Base-by-base conservation (phyloP, 306 rosid genomes). In the Sechiopsis laciniata region DNA sequence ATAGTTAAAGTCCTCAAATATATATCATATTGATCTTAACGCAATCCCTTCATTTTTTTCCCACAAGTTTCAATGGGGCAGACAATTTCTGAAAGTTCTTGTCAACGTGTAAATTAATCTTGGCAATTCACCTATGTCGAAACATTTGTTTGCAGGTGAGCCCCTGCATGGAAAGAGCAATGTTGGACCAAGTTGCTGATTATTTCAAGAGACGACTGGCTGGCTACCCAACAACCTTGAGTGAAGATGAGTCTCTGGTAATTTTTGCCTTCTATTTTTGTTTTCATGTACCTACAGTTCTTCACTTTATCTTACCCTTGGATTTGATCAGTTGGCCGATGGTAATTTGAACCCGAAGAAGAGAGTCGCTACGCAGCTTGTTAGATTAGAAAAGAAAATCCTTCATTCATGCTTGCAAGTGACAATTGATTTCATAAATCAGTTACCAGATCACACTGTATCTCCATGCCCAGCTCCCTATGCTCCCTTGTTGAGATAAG, bases 101-200 rank as follows among this genome's bases (percentile, higher is more conserved):
- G 55, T 67, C 2, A 67, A 20, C 56, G 50, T 14, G 2, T 46
- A 8, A 69, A 69, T n/a, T 0, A 50, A 20, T 20, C 8, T 69
- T 0, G 73, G 42, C 1, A 50, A 48, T 50, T 35, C 72, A 19
- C 73, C 56, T 6, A 66, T 11, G 35, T 13, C 66, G 68, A 74
- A 64, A 64, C 55, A 45, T 67, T 77, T 77, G 29, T 59, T 64
- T 62, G 53, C 81, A 94, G 99, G 87, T 83, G 77, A 91, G 99
- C 78, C 91, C 96, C 45, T 94, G 99, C 81, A 89, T 88, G 99
- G 99, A 94, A 81, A 82, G 88, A 66, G 99, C 97, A 10, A 94
- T 89, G 55, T 75, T 94, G 83, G 97, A 88, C 79, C 99, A 94
- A 83, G 89, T 91, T 79, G 84, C 86, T 73, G 85, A 82, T 80